Evolutionary conservation across 2,329 filamentous ascomycete genomes (phyloP), one percentile per base, ranked within the genome.

Genomic region (Pseudogymnoascus sp.): DNA sequence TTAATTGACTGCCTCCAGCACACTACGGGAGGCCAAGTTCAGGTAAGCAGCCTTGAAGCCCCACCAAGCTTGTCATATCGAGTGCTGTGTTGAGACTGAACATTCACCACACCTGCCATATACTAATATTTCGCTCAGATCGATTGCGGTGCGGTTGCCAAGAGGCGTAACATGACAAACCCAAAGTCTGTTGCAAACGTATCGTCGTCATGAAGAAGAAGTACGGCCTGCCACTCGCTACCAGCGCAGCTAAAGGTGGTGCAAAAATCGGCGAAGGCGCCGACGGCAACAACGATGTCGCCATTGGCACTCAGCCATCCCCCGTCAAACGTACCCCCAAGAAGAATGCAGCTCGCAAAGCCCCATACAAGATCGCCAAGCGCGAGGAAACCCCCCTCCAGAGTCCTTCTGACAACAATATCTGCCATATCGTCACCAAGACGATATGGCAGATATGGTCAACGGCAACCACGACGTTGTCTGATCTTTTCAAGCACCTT

Each of bases 121-220:
- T 22, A 62, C 28, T 59, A 19, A 28, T 52, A 19, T 30, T 62
- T 62, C 45, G 16, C 35, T 3, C 42, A 72, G 69, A 61, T 72
- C 22, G 66, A 72, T 35, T 62, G 58, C 5, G 23, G 25, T 4
- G 66, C 61, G 6, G 66, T 71, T 39, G 70, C 69, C 3, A 38
- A 60, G 1, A 60, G 49, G 2, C 58, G 69, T 2, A 62, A 61
- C 4, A 67, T 67, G 41, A 62, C 38, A 6, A 71, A 70, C 58
- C 45, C 23, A 8, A 63, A 64, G 4, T 72, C 70, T 0, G 67
- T 68, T 14, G 30, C 33, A 22, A 72, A 72, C 63, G 63, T 8
- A 62, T 72, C 16, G 28, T 52, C 5, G 11, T 4, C 0, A 45
- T 72, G 30, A 71, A 69, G 66, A 71, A 70, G 63, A 68, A 71